Evolutionary conservation across 257 asterid genomes (phyloP).

Genomic region (Jasminum sambac): DNA sequence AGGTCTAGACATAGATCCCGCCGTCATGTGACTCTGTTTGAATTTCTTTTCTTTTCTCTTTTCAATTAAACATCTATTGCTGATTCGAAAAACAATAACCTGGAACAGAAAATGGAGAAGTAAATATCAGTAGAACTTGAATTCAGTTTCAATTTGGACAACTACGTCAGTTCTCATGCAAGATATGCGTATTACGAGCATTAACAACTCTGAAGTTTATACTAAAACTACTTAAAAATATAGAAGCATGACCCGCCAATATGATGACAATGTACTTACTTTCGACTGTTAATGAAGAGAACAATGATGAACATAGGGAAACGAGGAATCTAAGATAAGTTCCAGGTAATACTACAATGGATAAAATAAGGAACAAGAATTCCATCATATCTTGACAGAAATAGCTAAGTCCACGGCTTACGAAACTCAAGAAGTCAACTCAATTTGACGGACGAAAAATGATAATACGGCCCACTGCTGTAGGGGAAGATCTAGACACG

Average conservation of each 20-base stretch:
- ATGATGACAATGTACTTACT: background rate
- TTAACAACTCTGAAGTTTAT: background rate
- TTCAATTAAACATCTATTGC: slow-evolving; percentile 11
- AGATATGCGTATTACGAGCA: slow-evolving; percentile 7
- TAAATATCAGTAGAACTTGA: slow-evolving; percentile 10
- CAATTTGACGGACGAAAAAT: background rate
- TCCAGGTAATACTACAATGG: background rate
- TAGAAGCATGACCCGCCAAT: background rate
- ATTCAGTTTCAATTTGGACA: background rate
- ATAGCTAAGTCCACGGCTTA: background rate
- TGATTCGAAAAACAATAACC: slow-evolving; percentile 13
- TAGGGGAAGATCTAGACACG: slow-evolving; percentile 1
- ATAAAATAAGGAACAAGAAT: background rate
- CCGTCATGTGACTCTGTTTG: slow-evolving; percentile 36
- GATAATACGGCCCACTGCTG: background rate
- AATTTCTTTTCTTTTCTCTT: slow-evolving; percentile 40
- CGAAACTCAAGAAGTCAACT: background rate
- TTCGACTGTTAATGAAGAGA: slow-evolving; percentile 7
- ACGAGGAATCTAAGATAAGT: background rate
- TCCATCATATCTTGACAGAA: background rate
- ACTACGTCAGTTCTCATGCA: background rate
- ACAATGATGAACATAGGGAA: background rate
- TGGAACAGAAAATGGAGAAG: slow-evolving; percentile 13
- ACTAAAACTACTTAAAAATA: slow-evolving; percentile 6
- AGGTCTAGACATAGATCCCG: slow-evolving; percentile 49